Percentiles rank a stretch among this genome's conserved stretches.
These are phyloP conservation scores for Debaryomyces castellii DNA, from an alignment of 805 yeast genomes.

Conservation along the genomic window DNA sequence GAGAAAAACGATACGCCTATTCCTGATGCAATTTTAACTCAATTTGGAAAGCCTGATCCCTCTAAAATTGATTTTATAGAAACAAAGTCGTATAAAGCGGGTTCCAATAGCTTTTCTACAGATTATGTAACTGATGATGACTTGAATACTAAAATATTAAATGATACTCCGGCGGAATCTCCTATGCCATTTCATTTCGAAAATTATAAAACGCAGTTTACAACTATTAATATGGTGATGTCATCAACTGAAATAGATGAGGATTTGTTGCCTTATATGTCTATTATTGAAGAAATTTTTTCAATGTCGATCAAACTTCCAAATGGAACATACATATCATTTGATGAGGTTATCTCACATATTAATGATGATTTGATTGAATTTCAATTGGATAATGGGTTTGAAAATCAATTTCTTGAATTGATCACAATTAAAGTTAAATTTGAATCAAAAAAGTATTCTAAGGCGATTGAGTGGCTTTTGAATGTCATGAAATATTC, in stretches of 20 bases:
- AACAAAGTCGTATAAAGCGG: constrained; percentile 64
- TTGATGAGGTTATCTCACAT: constrained; percentile 72
- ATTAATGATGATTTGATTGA: constrained; percentile 74
- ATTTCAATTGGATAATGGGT: constrained; percentile 54
- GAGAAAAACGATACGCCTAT: constrained; percentile 70
- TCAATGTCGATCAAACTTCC: constrained; percentile 67
- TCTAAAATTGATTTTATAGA: constrained; percentile 68
- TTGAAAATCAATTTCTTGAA: constrained; percentile 64
- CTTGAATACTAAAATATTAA: constrained; percentile 13
- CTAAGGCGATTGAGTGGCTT: constrained; percentile 75
- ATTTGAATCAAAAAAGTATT: constrained; percentile 61
- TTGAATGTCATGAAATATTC: constrained; percentile 61
- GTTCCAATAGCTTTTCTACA: constrained; percentile 40
- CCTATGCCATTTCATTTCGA: constrained; percentile 79
- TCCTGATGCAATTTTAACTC: constrained; percentile 61
- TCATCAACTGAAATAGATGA: constrained; percentile 54
- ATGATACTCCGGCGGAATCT: constrained; percentile 44
- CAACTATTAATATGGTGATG: constrained; percentile 62
- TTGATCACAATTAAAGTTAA: constrained; percentile 59
- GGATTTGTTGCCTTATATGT: constrained; percentile 60
- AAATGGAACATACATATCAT: constrained; percentile 59
- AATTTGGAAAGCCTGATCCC: constrained; percentile 74
- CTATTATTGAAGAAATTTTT: constrained; percentile 63
- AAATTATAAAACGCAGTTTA: constrained; percentile 74
- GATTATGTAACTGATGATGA: constrained; percentile 26